Conservation (phyloP, 2,329 filamentous ascomycete genomes). For the Ceratocystis lukuohia region DNA sequence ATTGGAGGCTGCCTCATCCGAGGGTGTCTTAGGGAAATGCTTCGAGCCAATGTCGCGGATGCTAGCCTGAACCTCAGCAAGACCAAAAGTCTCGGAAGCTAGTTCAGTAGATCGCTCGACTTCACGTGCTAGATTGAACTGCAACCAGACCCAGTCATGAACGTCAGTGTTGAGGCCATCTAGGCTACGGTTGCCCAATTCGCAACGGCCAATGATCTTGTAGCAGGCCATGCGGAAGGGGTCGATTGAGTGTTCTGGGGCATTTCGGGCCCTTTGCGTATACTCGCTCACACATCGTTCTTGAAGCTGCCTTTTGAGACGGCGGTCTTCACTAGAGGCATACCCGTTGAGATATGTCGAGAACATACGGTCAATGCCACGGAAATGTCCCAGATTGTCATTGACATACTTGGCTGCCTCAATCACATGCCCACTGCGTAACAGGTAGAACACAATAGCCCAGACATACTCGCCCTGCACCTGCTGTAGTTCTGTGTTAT, state of each 20-base stretch:
- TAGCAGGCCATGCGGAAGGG: constrained; percentile 96
- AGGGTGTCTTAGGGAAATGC: constrained; percentile 70
- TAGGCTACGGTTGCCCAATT: constrained; percentile 49
- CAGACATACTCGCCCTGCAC: constrained; percentile 76
- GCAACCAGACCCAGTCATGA: constrained; percentile 60
- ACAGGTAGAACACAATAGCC: constrained; percentile 84
- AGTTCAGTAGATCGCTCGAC: constrained; percentile 50
- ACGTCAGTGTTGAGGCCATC: constrained; percentile 51
- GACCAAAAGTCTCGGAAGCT: constrained; percentile 51
- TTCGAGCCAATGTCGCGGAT: constrained; percentile 81
- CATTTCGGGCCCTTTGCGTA: constrained; percentile 68
- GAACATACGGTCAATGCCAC: constrained; percentile 83
- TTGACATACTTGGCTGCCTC: constrained; percentile 83
- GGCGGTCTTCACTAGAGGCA: constrained; percentile 59
- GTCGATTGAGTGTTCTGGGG: constrained; percentile 75
- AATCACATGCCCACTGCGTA: constrained; percentile 68
- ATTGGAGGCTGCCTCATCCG: constrained; percentile 47
- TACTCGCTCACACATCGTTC: constrained; percentile 85
- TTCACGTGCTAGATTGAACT: constrained; percentile 56
- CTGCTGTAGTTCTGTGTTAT: constrained; percentile 67
- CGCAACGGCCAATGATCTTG: constrained; percentile 81
- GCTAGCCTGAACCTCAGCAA: constrained; percentile 58
- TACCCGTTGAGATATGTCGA: constrained; percentile 77
- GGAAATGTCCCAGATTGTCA: constrained; percentile 65
- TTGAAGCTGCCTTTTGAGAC: constrained; percentile 65